These are phyloP conservation scores for Aphanomyces invadans DNA, from an alignment of 352 stramenopile genomes.

Conservation along the genomic window DNA sequence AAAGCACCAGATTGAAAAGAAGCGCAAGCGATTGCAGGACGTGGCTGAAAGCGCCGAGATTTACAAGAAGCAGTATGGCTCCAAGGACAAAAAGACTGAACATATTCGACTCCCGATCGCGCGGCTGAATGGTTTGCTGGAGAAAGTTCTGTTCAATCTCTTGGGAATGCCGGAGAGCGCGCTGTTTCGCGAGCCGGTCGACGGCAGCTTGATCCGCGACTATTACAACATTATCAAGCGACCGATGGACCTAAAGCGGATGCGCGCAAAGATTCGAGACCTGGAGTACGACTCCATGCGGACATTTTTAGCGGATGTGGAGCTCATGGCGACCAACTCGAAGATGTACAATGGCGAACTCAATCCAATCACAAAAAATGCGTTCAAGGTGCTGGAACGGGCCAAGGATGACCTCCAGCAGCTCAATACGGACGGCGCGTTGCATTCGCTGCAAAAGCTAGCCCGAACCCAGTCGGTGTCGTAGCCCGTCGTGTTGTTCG, in stretches of 20 bases:
- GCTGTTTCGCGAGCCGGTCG: conserved; percentile 60
- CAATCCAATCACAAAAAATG: conserved; percentile 64
- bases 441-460: conserved; percentile 22
- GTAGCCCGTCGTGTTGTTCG: background rate
- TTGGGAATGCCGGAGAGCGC: conserved; percentile 72
- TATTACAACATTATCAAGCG: conserved; percentile 84
- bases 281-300: conserved; percentile 74
- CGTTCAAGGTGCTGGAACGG: conserved; percentile 60
- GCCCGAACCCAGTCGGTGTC: conserved; percentile 21
- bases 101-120: conserved; percentile 54
- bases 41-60: conserved; percentile 64
- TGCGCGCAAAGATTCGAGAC: conserved; percentile 56
- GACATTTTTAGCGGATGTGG: conserved; percentile 78
- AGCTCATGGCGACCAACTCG: conserved; percentile 83
- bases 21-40: conserved; percentile 67
- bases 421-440: conserved; percentile 47
- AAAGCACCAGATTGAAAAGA: conserved; percentile 72
- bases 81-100: conserved; percentile 65
- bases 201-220: conserved; percentile 50
- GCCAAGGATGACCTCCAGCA: conserved; percentile 67
- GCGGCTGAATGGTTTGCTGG: conserved; percentile 57
- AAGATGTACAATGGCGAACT: conserved; percentile 74
- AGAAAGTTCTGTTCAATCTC: conserved; percentile 54
- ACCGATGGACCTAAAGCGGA: conserved; percentile 67
- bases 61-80: conserved; percentile 76